Conservation (phyloP, 306 rosid genomes). For the Argentina anserina region DNA sequence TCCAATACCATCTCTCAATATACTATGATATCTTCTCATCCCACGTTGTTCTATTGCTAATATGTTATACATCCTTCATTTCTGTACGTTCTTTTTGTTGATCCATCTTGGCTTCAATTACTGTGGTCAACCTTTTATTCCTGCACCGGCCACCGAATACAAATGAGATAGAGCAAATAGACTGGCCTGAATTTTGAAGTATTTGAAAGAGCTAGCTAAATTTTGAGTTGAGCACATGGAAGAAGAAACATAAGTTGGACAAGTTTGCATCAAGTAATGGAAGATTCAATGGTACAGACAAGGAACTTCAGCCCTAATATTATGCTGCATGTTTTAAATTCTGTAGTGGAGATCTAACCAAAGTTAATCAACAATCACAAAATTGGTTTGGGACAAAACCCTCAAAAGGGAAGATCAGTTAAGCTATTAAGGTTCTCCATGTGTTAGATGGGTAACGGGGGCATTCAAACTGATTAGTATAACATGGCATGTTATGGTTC, state of each 20-base stretch:
- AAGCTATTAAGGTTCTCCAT: too few relatives aligned
- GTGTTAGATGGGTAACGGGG: too few relatives aligned
- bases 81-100: background rate
- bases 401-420: too few relatives aligned
- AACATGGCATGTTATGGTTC: too few relatives aligned
- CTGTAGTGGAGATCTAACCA: background rate
- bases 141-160: background rate
- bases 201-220: slow-evolving; percentile 31
- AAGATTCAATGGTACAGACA: slow-evolving; percentile 36
- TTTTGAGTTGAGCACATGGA: slow-evolving; percentile 43
- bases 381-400: too few relatives aligned
- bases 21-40: slow-evolving; percentile 44
- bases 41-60: slow-evolving; percentile 33
- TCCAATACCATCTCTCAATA: slow-evolving; percentile 54
- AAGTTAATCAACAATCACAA: too few relatives aligned
- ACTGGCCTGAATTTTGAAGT: background rate
- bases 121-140: background rate
- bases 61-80: slow-evolving; percentile 14
- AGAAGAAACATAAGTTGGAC: slow-evolving; percentile 23
- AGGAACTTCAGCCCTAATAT: slow-evolving; percentile 46
- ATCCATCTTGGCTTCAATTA: background rate
- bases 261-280: slow-evolving; percentile 31
- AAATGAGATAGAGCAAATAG: background rate
- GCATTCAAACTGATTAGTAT: too few relatives aligned
- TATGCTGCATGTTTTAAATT: slow-evolving; percentile 15